Evolutionary conservation across 148 eudicot genomes (phyloP), one percentile per base, ranked within the genome.

Genomic region (Silene uniflora): DNA sequence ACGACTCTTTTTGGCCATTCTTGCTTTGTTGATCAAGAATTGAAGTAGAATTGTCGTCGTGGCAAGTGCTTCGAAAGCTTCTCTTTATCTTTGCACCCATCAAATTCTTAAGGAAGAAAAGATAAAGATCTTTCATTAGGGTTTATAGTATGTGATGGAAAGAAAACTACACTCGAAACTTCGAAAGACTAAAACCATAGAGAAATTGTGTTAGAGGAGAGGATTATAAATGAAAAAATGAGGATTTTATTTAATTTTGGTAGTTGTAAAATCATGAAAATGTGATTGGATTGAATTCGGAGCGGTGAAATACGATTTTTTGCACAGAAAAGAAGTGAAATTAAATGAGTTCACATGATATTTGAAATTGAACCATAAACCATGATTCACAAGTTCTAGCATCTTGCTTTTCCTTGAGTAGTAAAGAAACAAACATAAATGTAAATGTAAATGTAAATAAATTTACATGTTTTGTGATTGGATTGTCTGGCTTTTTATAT

Each of bases 61-160:
- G 87, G 81, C 97, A 94, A 55, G 85, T 77, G 84, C 83, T 85
- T 55, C 77, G 82, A 77, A 87, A 88, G 69, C 96, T 87, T 81
- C 85, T 86, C 76, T 80, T 83, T 90, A 94, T 87, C 66, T 87
- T 91, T 18, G 88, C 75, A 24, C 90, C 90, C 59, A 90, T 75
- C 17, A 82, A 81, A 81, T 85, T 91, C 80, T 90, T 92, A 19
- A 92, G 81, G 69, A 90, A 89, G 76, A 87, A 82, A 63, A 94
- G 79, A 63, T 90, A 90, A 52, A 91, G 77, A 74, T 90, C 93
- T 74, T 88, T 91, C 98, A 91, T 91, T 54, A 72, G 81, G 73
- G 73, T 64, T 62, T 56, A 39, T 39, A 39, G 8, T 18, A 27
- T 46, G 39, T 24, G 44, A 19, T 47, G 52, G 59, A 0, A 18